Evolutionary conservation across 768 basidiomycete genomes (phyloP).

Genomic region (Collybiopsis confluens): DNA sequence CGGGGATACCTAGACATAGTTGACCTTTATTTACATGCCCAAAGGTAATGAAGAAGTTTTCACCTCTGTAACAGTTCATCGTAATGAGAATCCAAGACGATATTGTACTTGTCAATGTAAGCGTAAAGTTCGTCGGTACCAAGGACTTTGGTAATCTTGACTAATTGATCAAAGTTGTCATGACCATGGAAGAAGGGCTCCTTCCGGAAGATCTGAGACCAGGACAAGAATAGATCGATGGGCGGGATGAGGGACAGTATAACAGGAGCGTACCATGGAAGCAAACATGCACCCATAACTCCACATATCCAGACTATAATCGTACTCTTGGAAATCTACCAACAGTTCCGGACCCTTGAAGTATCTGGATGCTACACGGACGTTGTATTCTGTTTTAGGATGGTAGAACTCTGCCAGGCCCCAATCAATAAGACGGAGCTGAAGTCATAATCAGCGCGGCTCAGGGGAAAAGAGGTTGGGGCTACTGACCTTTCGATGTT

Average conservation of each 20-base stretch:
- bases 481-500: constrained; percentile 77
- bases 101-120: constrained; percentile 94
- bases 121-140: constrained; percentile 93
- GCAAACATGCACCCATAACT: constrained; percentile 99
- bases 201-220: constrained; percentile 88
- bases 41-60: constrained; percentile 10
- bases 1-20: constrained; percentile 72
- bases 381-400: constrained; percentile 96
- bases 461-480: constrained; percentile 2
- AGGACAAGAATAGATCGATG: constrained; percentile 6
- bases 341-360: constrained; percentile 97
- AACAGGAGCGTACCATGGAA: constrained; percentile 72
- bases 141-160: constrained; percentile 96
- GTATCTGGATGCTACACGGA: constrained; percentile 94
- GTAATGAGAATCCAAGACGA: constrained; percentile 92
- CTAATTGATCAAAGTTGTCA: constrained; percentile 97
- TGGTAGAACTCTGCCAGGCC: constrained; percentile 98
- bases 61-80: constrained; percentile 90
- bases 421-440: constrained; percentile 98
- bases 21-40: background rate
- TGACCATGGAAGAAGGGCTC: constrained; percentile 99
- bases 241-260: constrained; percentile 8
- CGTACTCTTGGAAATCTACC: constrained; percentile 98
- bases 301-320: constrained; percentile 99
- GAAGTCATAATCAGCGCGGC: constrained; percentile 13